These are phyloP conservation scores for Musa schizocarpa DNA, from an alignment of 176 grass and related monocot genomes.

Conservation along the genomic window DNA sequence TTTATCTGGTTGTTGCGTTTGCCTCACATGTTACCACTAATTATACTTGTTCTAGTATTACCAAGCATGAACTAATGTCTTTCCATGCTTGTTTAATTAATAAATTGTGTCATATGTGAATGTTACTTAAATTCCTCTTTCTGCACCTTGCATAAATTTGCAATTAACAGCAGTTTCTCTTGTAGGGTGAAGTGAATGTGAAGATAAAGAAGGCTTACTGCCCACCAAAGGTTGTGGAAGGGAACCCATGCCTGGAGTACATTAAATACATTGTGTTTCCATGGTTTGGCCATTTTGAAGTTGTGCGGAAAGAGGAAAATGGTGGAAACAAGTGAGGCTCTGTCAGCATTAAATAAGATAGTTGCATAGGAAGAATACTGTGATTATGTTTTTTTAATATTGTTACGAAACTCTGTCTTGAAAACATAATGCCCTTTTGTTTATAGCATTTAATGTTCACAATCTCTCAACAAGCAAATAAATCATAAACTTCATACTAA, in stretches of 20 bases:
- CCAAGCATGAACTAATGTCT: too few relatives aligned
- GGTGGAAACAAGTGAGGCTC: slow-evolving; percentile 4
- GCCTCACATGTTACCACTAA: too few relatives aligned
- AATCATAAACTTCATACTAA: too few relatives aligned
- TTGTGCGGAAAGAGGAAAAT: slow-evolving; percentile 1
- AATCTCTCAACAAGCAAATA: too few relatives aligned
- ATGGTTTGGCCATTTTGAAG: neutral
- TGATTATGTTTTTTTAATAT: too few relatives aligned
- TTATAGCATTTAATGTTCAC: too few relatives aligned
- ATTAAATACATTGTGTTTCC: neutral
- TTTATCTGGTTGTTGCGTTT: too few relatives aligned
- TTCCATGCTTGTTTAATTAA: too few relatives aligned
- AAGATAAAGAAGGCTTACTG: slow-evolving; percentile 10
- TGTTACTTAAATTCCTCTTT: too few relatives aligned
- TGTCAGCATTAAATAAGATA: neutral
- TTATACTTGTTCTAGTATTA: too few relatives aligned
- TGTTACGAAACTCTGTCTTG: neutral
- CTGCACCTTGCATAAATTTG: too few relatives aligned
- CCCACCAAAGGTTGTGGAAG: slow-evolving; percentile 6
- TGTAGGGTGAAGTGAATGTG: slow-evolving; percentile 2
- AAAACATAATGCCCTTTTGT: neutral
- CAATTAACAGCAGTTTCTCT: neutral
- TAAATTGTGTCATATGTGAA: too few relatives aligned
- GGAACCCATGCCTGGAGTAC: slow-evolving; percentile 4
- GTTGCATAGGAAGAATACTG: neutral